Conservation (phyloP, 352 stramenopile genomes). For the Pythium aquatile region DNA sequence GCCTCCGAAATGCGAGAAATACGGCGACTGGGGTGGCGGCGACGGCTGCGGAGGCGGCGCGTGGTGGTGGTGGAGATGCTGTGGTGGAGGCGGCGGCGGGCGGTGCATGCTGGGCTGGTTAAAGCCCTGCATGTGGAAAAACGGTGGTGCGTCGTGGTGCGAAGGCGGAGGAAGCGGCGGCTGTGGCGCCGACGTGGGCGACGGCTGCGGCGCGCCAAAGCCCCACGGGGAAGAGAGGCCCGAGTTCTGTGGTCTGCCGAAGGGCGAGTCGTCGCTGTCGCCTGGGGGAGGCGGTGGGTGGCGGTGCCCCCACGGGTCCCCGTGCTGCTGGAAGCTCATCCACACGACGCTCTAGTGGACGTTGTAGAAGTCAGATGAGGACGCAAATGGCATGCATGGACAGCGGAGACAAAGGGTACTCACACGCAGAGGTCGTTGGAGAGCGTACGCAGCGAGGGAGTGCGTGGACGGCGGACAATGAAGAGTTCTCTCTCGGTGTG, state of each 20-base stretch:
- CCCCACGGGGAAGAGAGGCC: constrained; percentile 20
- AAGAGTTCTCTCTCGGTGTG: not conserved
- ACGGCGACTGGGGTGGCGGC: not conserved
- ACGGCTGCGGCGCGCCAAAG: constrained; percentile 12
- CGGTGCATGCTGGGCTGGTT: not conserved
- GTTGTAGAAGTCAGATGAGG: not conserved
- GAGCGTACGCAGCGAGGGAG: not conserved
- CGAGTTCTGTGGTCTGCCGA: constrained; percentile 2
- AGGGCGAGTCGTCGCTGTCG: constrained; percentile 19
- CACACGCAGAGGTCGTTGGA: not conserved
- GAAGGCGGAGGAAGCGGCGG: constrained; percentile 18
- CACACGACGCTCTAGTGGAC: not conserved
- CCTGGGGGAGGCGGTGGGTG: constrained; percentile 15
- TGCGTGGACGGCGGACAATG: not conserved
- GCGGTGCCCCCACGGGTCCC: constrained; percentile 20
- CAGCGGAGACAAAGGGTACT: constrained; percentile 10
- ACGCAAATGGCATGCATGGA: constrained; percentile 1
- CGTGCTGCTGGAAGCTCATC: constrained; percentile 25
- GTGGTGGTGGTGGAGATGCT: constrained; percentile 7
- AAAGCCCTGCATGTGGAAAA: constrained; percentile 14
- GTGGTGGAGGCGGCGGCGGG: constrained; percentile 7
- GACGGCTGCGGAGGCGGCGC: not conserved
- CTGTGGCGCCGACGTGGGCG: constrained; percentile 13
- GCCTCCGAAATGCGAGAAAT: constrained; percentile 9
- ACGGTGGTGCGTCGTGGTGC: constrained; percentile 11